Evolutionary conservation across 2,329 filamentous ascomycete species (phyloP).

Genomic region (Colletotrichum musae): DNA sequence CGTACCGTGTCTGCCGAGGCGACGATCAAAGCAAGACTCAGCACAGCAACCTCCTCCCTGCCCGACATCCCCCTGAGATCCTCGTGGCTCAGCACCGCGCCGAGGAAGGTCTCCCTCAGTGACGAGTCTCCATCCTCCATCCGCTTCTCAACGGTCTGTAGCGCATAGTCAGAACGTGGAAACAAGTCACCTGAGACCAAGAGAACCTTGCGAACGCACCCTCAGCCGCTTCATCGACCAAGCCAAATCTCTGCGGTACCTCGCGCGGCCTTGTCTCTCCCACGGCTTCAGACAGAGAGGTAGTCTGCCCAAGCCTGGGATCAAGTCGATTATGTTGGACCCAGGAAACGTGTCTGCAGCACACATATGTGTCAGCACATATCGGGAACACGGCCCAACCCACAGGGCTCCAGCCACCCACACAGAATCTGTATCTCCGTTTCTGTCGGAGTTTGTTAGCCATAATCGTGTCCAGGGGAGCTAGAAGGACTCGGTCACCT

Average conservation of each 20-base stretch:
- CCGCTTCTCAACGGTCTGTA: not conserved
- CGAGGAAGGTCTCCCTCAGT: not conserved
- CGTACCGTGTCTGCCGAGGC: constrained; percentile 17
- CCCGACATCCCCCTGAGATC: not conserved
- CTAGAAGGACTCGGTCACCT: not conserved
- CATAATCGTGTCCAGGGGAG: not conserved
- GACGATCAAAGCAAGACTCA: constrained; percentile 15
- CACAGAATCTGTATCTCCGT: constrained; percentile 16
- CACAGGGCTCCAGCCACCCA: not conserved
- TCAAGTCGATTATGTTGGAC: constrained; percentile 13
- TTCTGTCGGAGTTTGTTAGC: not conserved
- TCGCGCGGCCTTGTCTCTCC: constrained; percentile 3
- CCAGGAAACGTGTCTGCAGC: constrained; percentile 18
- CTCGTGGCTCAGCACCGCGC: not conserved
- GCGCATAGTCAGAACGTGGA: not conserved
- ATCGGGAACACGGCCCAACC: not conserved
- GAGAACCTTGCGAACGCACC: not conserved
- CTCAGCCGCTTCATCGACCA: constrained; percentile 18
- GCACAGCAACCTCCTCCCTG: constrained; percentile 16
- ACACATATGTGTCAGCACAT: no score
- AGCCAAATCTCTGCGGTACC: not conserved
- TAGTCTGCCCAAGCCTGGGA: not conserved
- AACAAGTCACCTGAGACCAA: not conserved
- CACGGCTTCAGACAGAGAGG: constrained; percentile 5
- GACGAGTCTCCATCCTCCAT: not conserved